A percentile compares a stretch with the other conserved stretches of the same genome.
These are phyloP conservation scores for Sporodiniella umbellata DNA, from an alignment of 371 early-diverging fungal species.

Conservation along the genomic window DNA sequence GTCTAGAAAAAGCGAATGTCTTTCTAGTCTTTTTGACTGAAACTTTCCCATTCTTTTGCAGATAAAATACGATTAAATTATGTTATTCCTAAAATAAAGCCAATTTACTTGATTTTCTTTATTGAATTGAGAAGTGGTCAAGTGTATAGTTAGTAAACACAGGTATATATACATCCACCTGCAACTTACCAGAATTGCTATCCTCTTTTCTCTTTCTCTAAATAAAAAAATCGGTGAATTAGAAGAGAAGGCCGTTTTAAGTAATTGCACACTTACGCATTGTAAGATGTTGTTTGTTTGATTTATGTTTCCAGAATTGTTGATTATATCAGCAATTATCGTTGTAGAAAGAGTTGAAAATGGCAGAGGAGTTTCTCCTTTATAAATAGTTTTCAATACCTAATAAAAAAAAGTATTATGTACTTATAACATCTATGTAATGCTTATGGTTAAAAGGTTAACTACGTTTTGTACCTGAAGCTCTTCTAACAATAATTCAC, in stretches of 20 bases:
- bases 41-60: not conserved
- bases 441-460: too few relatives aligned
- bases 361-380: not conserved
- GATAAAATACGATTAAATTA: not conserved
- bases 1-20: slow-evolving; percentile 1
- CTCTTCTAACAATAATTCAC: too few relatives aligned
- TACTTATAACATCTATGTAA: too few relatives aligned
- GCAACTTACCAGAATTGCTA: too few relatives aligned
- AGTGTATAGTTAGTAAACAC: too few relatives aligned
- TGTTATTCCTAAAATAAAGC: not conserved
- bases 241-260: not conserved
- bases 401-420: not conserved
- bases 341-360: not conserved
- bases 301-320: slow-evolving; percentile 1
- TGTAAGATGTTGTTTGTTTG: slow-evolving; percentile 1
- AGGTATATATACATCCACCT: too few relatives aligned
- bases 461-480: too few relatives aligned
- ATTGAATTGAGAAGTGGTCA: too few relatives aligned
- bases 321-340: slow-evolving; percentile 1
- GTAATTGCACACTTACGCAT: slow-evolving; percentile 1
- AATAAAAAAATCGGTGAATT: not conserved
- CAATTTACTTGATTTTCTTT: slow-evolving; percentile 1
- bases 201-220: slow-evolving; percentile 1
- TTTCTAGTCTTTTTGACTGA: slow-evolving; percentile 2
- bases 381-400: not conserved